Percentiles rank a stretch among this genome's conserved stretches.
Conservation (phyloP, 2,329 filamentous ascomycete genomes). For the Purpureocillium takamizusanense region DNA sequence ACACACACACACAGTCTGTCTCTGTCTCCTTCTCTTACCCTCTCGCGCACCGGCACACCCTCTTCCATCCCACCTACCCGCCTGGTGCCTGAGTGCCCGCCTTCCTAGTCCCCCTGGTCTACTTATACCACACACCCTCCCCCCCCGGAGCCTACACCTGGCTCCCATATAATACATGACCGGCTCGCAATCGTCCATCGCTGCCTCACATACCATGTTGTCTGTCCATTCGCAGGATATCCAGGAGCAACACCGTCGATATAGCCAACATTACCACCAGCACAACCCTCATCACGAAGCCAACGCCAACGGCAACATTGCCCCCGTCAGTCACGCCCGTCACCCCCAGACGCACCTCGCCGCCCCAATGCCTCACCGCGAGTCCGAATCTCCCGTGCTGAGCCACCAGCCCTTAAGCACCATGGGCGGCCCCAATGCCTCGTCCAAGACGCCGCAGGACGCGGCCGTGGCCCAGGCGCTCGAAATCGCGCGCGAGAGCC, state of each 20-base stretch:
- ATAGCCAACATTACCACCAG: background rate
- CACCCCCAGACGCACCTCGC: no score
- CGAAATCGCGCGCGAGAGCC: constrained; percentile 65
- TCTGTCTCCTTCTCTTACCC: no score
- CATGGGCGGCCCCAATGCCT: constrained; percentile 3
- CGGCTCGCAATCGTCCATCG: constrained; percentile 2
- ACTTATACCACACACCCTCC: background rate
- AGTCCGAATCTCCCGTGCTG: constrained; percentile 9
- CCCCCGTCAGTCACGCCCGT: no score
- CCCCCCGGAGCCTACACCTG: background rate
- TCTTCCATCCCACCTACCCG: no score
- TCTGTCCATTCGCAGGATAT: constrained; percentile 10
- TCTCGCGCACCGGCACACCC: no score
- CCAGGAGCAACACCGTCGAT: constrained; percentile 6
- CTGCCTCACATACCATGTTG: constrained; percentile 8
- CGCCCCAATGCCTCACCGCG: constrained; percentile 13
- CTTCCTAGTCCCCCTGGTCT: no score
- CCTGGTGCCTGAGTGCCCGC: no score
- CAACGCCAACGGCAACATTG: background rate
- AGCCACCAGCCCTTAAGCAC: constrained; percentile 1
- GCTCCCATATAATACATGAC: constrained; percentile 11
- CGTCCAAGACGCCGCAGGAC: constrained; percentile 16
- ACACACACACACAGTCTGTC: no score
- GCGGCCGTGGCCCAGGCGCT: constrained; percentile 56
- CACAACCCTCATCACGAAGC: background rate